Base-by-base conservation (phyloP, 1,284 basidiomycete species). In the Fereydounia khargensis region DNA sequence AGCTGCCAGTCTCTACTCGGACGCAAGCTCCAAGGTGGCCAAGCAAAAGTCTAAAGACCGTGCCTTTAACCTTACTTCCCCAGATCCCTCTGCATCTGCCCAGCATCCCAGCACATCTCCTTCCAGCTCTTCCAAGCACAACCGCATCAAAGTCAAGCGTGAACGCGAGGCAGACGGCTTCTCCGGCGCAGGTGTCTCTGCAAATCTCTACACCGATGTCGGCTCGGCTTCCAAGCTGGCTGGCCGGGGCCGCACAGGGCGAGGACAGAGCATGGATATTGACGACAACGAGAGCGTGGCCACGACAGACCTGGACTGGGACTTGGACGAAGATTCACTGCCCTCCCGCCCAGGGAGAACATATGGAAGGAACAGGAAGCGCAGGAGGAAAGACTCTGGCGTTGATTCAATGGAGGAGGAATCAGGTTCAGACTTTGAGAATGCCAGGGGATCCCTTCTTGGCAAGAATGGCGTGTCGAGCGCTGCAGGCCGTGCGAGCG, bases 241-340 rank as follows among this genome's bases (percentile, higher is more conserved):
- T 14, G 23, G 28, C 18, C 43, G 42, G 6, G 47, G 20, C 37
- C 41, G 49, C 18, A 49, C 36, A 23, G 54, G 40, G 16, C 34
- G 50, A n/a, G 53, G 41, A 3, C 38, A 57, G 16, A 49, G 49
- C 25, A 32, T 45, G 13, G 50, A 45, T 16, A 22, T 57, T 16
- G 45, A 31, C 21, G 59, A 62, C 25, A 54, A 60, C 24, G 65
- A 57, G 20, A 56, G 61, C 42, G 40, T 53, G 19, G 49, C 45
- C 5, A 58, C 52, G 3, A 56, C 62, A 21, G 57, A 68, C 28
- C 50, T 52, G 6, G 65, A 65, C 23, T 65, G 63, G 63, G 65
- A 65, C 23, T 42, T 62, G 13, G 59, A 62, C 28, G 59, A 62
- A 33, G 63, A 65, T n/a, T 58, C 59, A 17, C 47, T 57, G 35